Conservation (phyloP, 371 early-diverging fungal species). For the Actinomortierella wolfii region DNA sequence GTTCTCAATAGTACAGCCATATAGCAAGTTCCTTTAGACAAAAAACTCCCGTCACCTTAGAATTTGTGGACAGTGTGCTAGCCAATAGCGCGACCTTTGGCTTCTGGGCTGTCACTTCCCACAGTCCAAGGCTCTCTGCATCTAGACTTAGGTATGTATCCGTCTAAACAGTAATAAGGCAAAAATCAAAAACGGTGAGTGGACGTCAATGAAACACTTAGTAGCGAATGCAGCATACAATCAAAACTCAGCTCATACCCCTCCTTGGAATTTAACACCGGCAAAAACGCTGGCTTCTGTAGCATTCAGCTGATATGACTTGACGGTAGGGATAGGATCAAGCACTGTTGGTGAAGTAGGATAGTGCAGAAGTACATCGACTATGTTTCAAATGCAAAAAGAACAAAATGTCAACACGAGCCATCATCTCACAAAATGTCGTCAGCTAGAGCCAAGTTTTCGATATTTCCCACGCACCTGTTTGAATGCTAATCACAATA, state of each 20-base stretch:
- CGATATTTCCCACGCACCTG: constrained; percentile 8
- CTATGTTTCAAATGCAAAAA: constrained; percentile 9
- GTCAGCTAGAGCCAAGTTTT: not conserved
- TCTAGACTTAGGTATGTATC: constrained; percentile 63
- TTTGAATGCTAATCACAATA: constrained; percentile 18
- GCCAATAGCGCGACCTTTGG: constrained; percentile 46
- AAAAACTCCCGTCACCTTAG: constrained; percentile 47
- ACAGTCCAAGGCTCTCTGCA: constrained; percentile 56
- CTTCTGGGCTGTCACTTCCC: constrained; percentile 48
- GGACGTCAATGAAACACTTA: not conserved
- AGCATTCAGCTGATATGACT: constrained; percentile 54
- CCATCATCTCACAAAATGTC: not conserved
- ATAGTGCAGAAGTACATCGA: constrained; percentile 44
- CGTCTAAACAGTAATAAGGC: constrained; percentile 19
- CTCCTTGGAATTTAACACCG: constrained; percentile 59
- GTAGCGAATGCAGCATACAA: too few relatives aligned
- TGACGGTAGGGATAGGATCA: constrained; percentile 18
- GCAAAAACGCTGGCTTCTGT: constrained; percentile 62
- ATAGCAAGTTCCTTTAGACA: too few relatives aligned
- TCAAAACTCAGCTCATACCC: constrained; percentile 22
- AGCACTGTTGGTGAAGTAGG: constrained; percentile 22
- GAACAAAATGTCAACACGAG: not conserved
- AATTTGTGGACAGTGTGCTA: constrained; percentile 53
- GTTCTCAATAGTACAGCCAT: not conserved
- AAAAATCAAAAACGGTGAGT: too few relatives aligned